A percentile compares a stretch with the other conserved stretches of the same genome.
These are phyloP conservation scores for Penicillium ochrochloron DNA, from an alignment of 495 filamentous ascomycete species.

Conservation along the genomic window DNA sequence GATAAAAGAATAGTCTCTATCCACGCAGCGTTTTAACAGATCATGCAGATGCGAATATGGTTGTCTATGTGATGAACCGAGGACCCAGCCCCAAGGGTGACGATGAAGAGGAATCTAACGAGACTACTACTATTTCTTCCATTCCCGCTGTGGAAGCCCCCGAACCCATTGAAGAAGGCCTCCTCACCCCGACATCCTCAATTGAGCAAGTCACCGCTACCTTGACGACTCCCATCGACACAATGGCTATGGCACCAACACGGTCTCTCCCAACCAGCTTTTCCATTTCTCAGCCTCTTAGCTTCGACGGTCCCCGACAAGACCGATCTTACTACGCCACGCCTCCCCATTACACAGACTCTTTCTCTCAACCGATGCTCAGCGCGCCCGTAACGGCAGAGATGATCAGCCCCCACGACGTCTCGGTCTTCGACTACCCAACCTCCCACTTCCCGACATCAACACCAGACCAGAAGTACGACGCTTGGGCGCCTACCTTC, in stretches of 20 bases:
- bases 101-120: slow-evolving; percentile 39
- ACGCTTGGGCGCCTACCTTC: slow-evolving; percentile 46
- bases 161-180: slow-evolving; percentile 37
- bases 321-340: slow-evolving; percentile 40
- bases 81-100: slow-evolving; percentile 45
- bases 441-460: slow-evolving; percentile 34
- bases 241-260: slow-evolving; percentile 20
- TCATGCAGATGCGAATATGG: slow-evolving; percentile 37
- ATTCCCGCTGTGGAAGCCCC: slow-evolving; percentile 26
- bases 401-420: slow-evolving; percentile 41
- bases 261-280: slow-evolving; percentile 33
- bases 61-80: slow-evolving; percentile 46
- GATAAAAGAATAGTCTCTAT: neutral
- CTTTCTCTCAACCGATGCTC: slow-evolving; percentile 40
- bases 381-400: slow-evolving; percentile 37
- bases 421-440: slow-evolving; percentile 42
- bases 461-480: slow-evolving; percentile 36
- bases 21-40: slow-evolving; percentile 11
- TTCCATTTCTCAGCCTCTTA: slow-evolving; percentile 39
- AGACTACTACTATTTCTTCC: neutral
- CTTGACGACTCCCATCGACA: slow-evolving; percentile 39
- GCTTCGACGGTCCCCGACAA: slow-evolving; percentile 38
- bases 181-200: slow-evolving; percentile 41
- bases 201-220: slow-evolving; percentile 34
- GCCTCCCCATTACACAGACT: slow-evolving; percentile 42